phyloP scores from a whole-genome alignment of 1,139 yeast genomes.

The Zygosaccharomyces pseudobailii region DNA sequence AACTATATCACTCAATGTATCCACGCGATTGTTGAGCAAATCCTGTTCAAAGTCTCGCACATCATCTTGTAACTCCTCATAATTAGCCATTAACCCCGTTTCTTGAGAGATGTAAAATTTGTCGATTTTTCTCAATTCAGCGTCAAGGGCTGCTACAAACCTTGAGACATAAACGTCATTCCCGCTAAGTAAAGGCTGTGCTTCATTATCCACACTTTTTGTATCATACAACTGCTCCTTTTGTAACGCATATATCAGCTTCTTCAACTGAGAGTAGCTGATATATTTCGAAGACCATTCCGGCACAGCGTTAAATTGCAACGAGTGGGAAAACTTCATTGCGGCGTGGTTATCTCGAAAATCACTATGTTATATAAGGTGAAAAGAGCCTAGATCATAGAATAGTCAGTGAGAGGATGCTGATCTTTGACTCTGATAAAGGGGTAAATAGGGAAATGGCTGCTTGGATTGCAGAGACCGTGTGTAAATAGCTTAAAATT shows the following conservation, averaged over 20 bases:
- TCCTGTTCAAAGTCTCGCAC: conserved; percentile 32
- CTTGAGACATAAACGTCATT: conserved; percentile 22
- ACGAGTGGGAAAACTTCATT: conserved; percentile 72
- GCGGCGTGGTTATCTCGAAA: neutral
- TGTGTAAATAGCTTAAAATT: neutral
- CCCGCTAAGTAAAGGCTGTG: conserved; percentile 9
- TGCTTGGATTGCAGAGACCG: neutral
- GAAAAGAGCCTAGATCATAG: neutral
- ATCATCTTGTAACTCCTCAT: conserved; percentile 48
- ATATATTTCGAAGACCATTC: conserved; percentile 74
- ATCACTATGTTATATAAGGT: neutral
- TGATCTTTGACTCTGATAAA: neutral
- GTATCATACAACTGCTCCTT: conserved; percentile 44
- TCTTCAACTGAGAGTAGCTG: conserved; percentile 66
- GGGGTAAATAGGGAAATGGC: neutral
- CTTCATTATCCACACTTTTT: conserved; percentile 13
- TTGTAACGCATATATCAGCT: conserved; percentile 60
- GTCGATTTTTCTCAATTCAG: conserved; percentile 57
- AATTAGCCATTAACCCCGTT: conserved; percentile 42
- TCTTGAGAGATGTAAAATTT: conserved; percentile 55
- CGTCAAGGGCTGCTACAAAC: conserved; percentile 50
- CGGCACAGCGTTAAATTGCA: conserved; percentile 74
- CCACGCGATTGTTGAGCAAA: conserved; percentile 14
- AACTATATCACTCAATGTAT: conserved; percentile 10
- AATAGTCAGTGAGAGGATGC: neutral